Evolutionary conservation across 495 filamentous ascomycete species (phyloP).

Genomic region (Hyaloscypha bicolor): DNA sequence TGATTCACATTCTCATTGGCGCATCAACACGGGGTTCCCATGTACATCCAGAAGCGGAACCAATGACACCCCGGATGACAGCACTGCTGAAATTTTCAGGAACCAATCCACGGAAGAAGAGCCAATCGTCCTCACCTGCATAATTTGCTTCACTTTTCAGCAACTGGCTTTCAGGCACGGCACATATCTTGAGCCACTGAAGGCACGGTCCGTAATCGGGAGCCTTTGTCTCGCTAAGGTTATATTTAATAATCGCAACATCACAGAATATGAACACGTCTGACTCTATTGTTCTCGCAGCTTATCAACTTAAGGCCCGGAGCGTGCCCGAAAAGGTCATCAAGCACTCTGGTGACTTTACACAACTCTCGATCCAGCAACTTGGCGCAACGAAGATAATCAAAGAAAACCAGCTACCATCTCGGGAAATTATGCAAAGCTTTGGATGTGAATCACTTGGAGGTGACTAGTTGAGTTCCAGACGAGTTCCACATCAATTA

Average conservation of each 20-base stretch:
- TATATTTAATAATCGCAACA: not conserved
- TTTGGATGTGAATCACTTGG: no score
- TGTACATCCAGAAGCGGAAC: not conserved
- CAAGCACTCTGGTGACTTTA: no score
- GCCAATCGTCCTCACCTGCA: not conserved
- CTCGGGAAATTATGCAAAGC: no score
- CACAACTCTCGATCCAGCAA: no score
- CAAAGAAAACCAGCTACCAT: no score
- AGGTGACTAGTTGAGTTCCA: no score
- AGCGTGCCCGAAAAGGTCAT: not conserved
- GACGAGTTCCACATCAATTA: no score
- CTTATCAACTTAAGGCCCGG: not conserved
- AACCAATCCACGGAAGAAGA: not conserved
- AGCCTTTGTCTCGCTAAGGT: not conserved
- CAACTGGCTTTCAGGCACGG: not conserved
- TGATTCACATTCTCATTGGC: slow-evolving; percentile 4
- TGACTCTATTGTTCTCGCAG: not conserved
- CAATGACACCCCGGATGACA: slow-evolving; percentile 4
- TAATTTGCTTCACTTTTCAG: not conserved
- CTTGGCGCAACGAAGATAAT: no score
- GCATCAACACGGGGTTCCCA: not conserved
- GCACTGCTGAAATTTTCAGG: not conserved
- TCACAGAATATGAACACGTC: not conserved
- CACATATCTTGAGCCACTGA: not conserved
- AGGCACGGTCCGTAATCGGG: not conserved